These are phyloP conservation scores for Candida smagusa DNA, from an alignment of 1,139 yeast species.

Conservation along the genomic window DNA sequence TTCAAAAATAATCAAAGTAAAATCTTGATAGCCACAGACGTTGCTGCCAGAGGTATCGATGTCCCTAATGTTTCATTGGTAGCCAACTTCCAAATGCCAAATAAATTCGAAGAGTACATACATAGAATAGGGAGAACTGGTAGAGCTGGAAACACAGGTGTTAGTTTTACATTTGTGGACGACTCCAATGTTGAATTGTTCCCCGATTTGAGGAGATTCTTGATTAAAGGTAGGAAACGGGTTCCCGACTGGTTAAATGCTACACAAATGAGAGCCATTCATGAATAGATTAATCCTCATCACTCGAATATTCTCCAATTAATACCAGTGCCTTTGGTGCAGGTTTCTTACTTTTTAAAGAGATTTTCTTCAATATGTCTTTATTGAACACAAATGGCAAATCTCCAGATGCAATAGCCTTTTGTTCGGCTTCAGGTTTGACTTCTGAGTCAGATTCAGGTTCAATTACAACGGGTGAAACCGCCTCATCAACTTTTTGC, in stretches of 20 bases:
- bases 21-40: conserved; percentile 81
- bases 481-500: conserved; percentile 5
- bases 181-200: conserved; percentile 55
- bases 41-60: conserved; percentile 91
- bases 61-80: conserved; percentile 85
- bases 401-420: conserved; percentile 1
- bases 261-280: not conserved
- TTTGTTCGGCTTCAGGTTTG: not conserved
- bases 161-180: conserved; percentile 68
- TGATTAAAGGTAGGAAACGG: conserved; percentile 46
- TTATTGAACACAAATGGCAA: conserved; percentile 7
- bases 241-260: conserved; percentile 49
- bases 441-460: conserved; percentile 3
- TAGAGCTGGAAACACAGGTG: conserved; percentile 83
- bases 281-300: conserved; percentile 8
- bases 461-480: conserved; percentile 2
- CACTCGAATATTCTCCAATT: conserved; percentile 15
- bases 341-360: conserved; percentile 1
- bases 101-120: conserved; percentile 68
- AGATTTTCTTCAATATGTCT: conserved; percentile 7
- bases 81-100: conserved; percentile 80
- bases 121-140: conserved; percentile 98
- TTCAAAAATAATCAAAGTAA: conserved; percentile 61
- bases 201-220: conserved; percentile 48
- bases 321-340: conserved; percentile 5